Percentiles rank a stretch among this genome's conserved stretches.
Conservation (phyloP, 441 rosid species). For the Corymbia citriodora region DNA sequence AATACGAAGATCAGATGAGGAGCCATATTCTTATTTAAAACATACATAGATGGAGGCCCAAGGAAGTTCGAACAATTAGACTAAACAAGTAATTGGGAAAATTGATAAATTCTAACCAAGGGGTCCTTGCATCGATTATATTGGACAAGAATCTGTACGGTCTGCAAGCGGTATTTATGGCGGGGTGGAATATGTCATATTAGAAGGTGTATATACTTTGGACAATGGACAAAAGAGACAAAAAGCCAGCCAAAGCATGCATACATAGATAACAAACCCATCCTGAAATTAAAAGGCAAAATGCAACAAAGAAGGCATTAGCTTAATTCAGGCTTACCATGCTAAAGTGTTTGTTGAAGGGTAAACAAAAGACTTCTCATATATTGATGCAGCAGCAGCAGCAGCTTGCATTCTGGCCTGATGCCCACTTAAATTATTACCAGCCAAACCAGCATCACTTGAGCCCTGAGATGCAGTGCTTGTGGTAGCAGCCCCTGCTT, state of each 20-base stretch:
- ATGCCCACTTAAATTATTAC: constrained; percentile 47
- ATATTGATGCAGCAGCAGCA: constrained; percentile 78
- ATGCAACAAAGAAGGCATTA: background rate
- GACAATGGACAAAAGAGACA: background rate
- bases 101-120: background rate
- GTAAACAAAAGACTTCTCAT: constrained; percentile 79
- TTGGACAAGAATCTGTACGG: background rate
- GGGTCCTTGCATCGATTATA: background rate
- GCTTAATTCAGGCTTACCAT: constrained; percentile 34
- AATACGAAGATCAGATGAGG: background rate
- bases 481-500: constrained; percentile 31
- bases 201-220: background rate
- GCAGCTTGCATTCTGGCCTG: constrained; percentile 90
- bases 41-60: background rate
- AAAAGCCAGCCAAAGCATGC: background rate
- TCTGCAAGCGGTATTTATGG: background rate
- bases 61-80: background rate
- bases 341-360: constrained; percentile 65
- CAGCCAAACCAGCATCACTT: constrained; percentile 19
- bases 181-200: background rate
- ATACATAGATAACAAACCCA: background rate
- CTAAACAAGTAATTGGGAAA: background rate
- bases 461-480: constrained; percentile 45
- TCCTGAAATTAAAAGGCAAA: constrained; percentile 12
- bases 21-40: background rate